Base-by-base conservation (phyloP, 495 filamentous ascomycete species). In the Pseudevernia furfuracea region DNA sequence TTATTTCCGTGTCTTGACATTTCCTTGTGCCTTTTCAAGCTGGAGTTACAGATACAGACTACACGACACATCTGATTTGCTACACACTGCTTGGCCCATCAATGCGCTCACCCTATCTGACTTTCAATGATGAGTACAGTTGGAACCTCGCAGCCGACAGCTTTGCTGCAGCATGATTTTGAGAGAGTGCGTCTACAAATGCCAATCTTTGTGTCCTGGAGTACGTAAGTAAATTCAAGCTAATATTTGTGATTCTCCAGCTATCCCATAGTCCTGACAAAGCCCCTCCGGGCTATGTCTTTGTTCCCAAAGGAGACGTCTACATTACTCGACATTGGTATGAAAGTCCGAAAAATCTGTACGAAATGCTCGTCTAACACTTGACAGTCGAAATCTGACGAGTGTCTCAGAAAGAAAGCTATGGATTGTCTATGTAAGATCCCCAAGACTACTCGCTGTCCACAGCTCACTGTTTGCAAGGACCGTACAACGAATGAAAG, bases 251-350 rank as follows among this genome's bases (percentile, higher is more conserved):
- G 19, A 19, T 43, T 1, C 7, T 30, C 4, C 25, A 63, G 61
- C 52, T 58, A 15, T 55, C 53, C 25, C 5, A 58, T 37, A 56
- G 21, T 32, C 49, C 37, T 3, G 21, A 39, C 3, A 11, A 44
- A 3, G 53, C 59, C 10, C 64, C 64, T 48, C 11, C n/a, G 1
- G 64, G 49, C 36, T 61, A 66, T 34, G 37, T 57, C 4, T 62
- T 66, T 44, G 64, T 66, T 34, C 59, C 64, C 28, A 66, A 61
- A 58, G 59, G 59, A 23, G 46, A 66, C 17, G 10, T 66, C 21
- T 66, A 66, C 48, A 17, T 66, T 19, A 61, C 64, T 44, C 59
- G 59, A 14, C 37, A 66, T 32, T 66, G 64, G 64, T 66, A 30
- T 46, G 7, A 25, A 28, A 19, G 19, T 25, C 36, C 34, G 36